Evolutionary conservation across 768 basidiomycete genomes (phyloP), one percentile per base, ranked within the genome.

Genomic region (Cystofilobasidium bisporidii): DNA sequence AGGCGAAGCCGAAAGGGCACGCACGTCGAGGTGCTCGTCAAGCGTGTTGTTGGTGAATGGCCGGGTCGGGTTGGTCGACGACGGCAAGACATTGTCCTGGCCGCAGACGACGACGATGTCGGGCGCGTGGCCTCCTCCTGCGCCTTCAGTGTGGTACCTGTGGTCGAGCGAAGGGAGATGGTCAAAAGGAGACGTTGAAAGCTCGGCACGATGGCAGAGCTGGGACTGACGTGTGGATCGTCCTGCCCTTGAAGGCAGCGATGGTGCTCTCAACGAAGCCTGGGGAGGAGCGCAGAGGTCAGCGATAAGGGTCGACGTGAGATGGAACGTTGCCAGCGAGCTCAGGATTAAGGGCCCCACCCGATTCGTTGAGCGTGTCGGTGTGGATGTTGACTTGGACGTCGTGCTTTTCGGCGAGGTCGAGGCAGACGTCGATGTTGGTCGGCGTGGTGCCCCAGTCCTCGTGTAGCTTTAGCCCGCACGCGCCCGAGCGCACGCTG

Each of bases 61-160:
- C 47, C 96, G 82, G 0, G 96, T 98, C 9, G 96, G 96, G 74
- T 93, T 99, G 6, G 96, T 99, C 12, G 96, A 98, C 11, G 89
- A 91, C 0, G 96, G 96, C 12, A 98, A 80, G 2, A 98, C 92
- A 67, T 97, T 94, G 1, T 85, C 79, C 10, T 84, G 83, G 33
- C 89, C 90, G 70, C 91, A 94, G 26, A 97, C 93, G n/a, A 89
- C 87, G 75, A 99, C 94, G 77, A 98, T 97, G 73, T 98, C 96
- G 0, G 96, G 96, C 2, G 94, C 94, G 75, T 97, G 94, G 17
- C 96, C 68, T 24, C 68, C 68, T 85, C 89, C 92, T 62, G 93
- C 93, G 55, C 94, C 94, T 80, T 97, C 94, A 0, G 85, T 91
- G 73, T 98, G 96, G 75, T 98, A 99, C 0, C 74, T 75, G 63